Conservation (phyloP, 495 filamentous ascomycete genomes). For the Penicillium maclennaniae region DNA sequence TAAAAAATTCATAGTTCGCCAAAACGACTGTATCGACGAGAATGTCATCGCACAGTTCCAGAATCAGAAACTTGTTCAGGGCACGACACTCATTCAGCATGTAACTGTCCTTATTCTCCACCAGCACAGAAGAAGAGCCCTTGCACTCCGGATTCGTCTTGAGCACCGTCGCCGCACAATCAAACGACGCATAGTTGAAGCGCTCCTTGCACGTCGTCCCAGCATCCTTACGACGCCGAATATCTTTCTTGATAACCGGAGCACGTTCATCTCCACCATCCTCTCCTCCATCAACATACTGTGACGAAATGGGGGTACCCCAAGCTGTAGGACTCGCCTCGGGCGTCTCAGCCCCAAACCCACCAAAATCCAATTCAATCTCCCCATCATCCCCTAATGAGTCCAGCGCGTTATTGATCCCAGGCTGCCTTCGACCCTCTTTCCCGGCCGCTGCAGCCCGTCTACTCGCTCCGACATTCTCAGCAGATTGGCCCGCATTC, state of each 20-base stretch:
- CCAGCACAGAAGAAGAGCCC: constrained; percentile 77
- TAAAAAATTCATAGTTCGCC: constrained; percentile 98
- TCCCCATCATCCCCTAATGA: constrained; percentile 83
- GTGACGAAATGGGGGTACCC: constrained; percentile 33
- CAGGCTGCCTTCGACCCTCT: constrained; percentile 46
- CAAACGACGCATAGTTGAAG: constrained; percentile 95
- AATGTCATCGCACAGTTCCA: constrained; percentile 89
- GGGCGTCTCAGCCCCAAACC: constrained; percentile 49
- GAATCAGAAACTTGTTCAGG: constrained; percentile 87
- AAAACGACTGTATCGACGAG: constrained; percentile 92
- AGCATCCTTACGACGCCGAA: constrained; percentile 74
- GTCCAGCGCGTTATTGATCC: constrained; percentile 63
- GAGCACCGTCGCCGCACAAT: constrained; percentile 88
- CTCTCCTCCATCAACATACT: constrained; percentile 23
- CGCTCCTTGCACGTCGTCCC: constrained; percentile 93
- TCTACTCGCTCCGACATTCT: constrained; percentile 56
- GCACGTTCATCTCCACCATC: constrained; percentile 22
- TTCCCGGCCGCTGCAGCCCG: constrained; percentile 35
- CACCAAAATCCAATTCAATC: constrained; percentile 85
- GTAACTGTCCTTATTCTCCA: constrained; percentile 98
- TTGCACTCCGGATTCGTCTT: constrained; percentile 85
- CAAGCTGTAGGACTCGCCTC: constrained; percentile 37
- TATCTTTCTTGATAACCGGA: constrained; percentile 36
- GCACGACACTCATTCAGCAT: constrained; percentile 90
- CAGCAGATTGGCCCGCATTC: constrained; percentile 77